Conservation (phyloP, 176 grass and related monocot genomes). For the Rhynchospora breviuscula region DNA sequence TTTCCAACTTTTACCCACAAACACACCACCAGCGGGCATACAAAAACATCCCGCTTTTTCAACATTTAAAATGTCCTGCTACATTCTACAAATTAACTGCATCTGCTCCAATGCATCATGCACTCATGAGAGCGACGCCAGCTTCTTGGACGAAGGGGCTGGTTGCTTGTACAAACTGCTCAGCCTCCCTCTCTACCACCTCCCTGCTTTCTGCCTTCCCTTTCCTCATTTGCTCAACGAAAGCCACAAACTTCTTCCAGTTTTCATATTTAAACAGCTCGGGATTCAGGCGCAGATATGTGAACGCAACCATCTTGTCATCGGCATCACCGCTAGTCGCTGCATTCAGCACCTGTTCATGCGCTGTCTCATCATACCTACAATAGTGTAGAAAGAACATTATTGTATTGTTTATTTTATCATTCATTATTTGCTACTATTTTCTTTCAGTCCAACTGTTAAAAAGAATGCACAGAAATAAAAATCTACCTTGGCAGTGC, state of each 20-base stretch:
- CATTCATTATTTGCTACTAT: neutral
- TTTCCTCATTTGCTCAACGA: conserved; percentile 49
- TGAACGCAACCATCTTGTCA: conserved; percentile 64
- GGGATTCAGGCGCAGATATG: conserved; percentile 59
- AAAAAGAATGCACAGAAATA: neutral
- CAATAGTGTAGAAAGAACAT: neutral
- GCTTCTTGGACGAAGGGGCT: conserved; percentile 48
- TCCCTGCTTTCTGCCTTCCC: conserved; percentile 29
- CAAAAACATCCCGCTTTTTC: conserved; percentile 10
- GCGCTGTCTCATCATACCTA: conserved; percentile 53
- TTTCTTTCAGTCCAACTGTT: neutral
- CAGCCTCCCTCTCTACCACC: conserved; percentile 39
- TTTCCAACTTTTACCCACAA: conserved; percentile 5
- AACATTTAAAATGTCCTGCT: conserved; percentile 4
- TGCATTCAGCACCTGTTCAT: conserved; percentile 47
- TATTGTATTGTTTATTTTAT: neutral
- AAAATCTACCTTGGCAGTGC: conserved; percentile 34
- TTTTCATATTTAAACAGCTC: conserved; percentile 54
- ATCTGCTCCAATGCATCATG: conserved; percentile 22
- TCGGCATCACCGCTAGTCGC: conserved; percentile 25
- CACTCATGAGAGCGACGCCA: conserved; percentile 34
- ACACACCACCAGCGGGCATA: neutral
- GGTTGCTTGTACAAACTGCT: conserved; percentile 42
- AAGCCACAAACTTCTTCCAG: conserved; percentile 54
- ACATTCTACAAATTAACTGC: conserved; percentile 38